Base-by-base conservation (phyloP, 2,329 filamentous ascomycete genomes). In the Grosmannia penicillata region DNA sequence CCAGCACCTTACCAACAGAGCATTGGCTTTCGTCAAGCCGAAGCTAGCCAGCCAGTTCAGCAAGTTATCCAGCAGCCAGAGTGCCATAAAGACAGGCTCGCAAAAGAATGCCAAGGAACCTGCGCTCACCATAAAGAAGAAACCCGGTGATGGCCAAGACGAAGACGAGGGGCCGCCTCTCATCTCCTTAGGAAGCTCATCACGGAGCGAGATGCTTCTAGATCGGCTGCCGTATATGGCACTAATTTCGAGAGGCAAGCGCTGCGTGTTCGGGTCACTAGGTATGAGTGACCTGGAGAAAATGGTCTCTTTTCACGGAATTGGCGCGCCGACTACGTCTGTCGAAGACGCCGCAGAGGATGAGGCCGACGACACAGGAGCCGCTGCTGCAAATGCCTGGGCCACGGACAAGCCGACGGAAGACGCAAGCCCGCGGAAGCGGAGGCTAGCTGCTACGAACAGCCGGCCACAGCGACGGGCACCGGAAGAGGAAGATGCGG, bases 171-270 rank as follows among this genome's bases (percentile, higher is more conserved):
- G 8, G 10, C 39, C 53, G 2, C 38, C 55, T 1, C 56, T 71
- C 1, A 60, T 78, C 14, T 72, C 74, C 1, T 66, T 78, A 2
- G 77, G 78, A 31, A 76, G 65, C 44, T 73, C 78, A 4, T 75
- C 78, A 4, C 76, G 77, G 26, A 69, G 68, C 30, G 83, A 89
- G 55, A 69, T 91, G 62, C 58, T 95, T 0, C 70, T 95, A 19
- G 84, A 96, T 47, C 76, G 85, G 8, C 67, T 98, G 1, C 91
- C 91, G 0, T 96, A 93, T 56, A 75, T 91, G 65, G 68, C 78
- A 2, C 68, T 73, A 36, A 82, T 95, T 51, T 56, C 61, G 3
- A 61, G 66, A 14, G 52, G 58, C 24, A 52, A 58, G 45, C 60
- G 58, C 47, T 54, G 57, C 48, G 44, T 50, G 14, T 55, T 49